Base-by-base conservation (phyloP, 352 stramenopile species). In the Elongisporangium undulatum region DNA sequence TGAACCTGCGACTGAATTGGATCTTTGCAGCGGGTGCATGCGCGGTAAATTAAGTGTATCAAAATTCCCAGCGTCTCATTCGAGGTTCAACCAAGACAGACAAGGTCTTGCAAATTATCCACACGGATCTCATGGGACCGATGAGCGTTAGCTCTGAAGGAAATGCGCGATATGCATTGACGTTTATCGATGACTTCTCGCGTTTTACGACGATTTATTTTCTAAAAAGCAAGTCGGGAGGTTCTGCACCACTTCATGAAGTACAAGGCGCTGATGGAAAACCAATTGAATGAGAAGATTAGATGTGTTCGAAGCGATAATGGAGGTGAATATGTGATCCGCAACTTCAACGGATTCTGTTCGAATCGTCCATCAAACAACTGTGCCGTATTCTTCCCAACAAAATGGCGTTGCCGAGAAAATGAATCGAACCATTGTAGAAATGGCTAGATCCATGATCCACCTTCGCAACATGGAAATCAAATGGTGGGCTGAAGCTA, bases 321-420 rank as follows among this genome's bases (percentile, higher is more conserved):
- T 16, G 72, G 63, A 1, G 58, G 51, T 5, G 68, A 77, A 49
- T 64, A 67, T 19, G 39, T 55, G 10, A 71, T 39, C 59, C 61
- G 70, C 23, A 50, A 41, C 3, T 56, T 75, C 7, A n/a, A 54
- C 0, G 34, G 20, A 1, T 21, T 64, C 2, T 69, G 56, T 34
- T n/a, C 62, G 61, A 6, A 75, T 77, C 54, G 13, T 59, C 13
- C 64, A 79, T 22, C 57, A 76, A 56, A 29, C 2, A 7, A 66
- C 68, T 10, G 38, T 69, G 0, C 58, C 61, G 0, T 67, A 76
- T 56, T 72, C 55, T 8, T 60, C 66, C 12, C 68, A 72, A 49
- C 71, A 74, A 54, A 73, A 75, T 52, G 64, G 64, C 2, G 58
- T 75, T 2, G 67, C 65, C 17, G 67, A 79, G 41, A 34, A 65